phyloP scores from a whole-genome alignment of 768 basidiomycete species.

The Lactifluus rugatus region DNA sequence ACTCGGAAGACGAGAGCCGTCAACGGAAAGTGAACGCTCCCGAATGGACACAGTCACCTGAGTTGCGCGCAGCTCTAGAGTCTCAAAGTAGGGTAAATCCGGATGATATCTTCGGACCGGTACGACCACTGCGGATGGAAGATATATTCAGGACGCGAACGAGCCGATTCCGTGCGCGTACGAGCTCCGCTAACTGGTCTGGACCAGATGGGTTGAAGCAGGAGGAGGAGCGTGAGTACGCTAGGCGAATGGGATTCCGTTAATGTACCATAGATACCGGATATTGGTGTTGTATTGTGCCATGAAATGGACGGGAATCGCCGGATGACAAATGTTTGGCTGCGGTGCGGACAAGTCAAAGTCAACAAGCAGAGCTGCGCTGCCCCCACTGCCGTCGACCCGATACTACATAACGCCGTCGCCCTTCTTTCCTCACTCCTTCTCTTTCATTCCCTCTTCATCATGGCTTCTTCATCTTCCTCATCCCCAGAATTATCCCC shows the following conservation, averaged over 20 bases:
- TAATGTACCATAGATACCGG: conserved; percentile 10
- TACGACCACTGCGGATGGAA: conserved; percentile 83
- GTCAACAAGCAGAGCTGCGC: neutral
- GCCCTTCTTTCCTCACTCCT: conserved; percentile 22
- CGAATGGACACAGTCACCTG: conserved; percentile 88
- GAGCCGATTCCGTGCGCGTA: conserved; percentile 78
- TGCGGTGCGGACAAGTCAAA: neutral
- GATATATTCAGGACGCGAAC: conserved; percentile 79
- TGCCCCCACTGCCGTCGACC: conserved; percentile 4
- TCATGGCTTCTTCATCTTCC: conserved; percentile 69
- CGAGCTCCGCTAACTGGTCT: conserved; percentile 93
- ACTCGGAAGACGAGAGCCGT: conserved; percentile 86
- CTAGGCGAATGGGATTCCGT: conserved; percentile 80
- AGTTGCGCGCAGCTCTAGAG: conserved; percentile 67
- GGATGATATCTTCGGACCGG: conserved; percentile 85
- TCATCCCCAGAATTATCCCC: conserved; percentile 66
- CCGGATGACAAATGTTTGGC: conserved; percentile 16
- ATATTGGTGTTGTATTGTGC: neutral
- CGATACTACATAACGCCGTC: conserved; percentile 21
- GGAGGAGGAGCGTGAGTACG: conserved; percentile 83
- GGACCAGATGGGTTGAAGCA: conserved; percentile 81
- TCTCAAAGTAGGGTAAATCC: conserved; percentile 82
- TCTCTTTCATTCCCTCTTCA: conserved; percentile 19
- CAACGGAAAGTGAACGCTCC: conserved; percentile 65
- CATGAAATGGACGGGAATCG: conserved; percentile 10